Percentiles rank a stretch among this genome's conserved stretches.
Evolutionary conservation across 1,139 yeast genomes (phyloP).

Genomic region (Saccharomyces hybrid): DNA sequence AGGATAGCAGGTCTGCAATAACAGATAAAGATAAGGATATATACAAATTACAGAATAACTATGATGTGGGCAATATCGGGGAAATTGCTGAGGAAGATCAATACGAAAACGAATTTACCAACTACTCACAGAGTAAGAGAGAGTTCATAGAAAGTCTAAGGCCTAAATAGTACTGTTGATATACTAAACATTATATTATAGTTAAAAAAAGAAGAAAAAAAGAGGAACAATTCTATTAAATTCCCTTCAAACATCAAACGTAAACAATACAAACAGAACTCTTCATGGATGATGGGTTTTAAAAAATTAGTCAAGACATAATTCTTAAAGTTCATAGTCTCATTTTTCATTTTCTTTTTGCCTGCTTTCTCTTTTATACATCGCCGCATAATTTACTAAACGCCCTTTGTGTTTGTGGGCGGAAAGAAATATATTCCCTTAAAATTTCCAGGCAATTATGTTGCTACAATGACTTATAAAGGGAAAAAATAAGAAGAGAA

Average conservation of each 20-base stretch:
- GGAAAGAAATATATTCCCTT: too few species aligned
- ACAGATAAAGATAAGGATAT: constrained; percentile 12
- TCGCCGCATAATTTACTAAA: not conserved
- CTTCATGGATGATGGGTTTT: too few species aligned
- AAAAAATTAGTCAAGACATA: not conserved
- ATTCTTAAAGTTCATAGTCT: not conserved
- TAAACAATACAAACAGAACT: not conserved
- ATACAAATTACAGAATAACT: constrained; percentile 32
- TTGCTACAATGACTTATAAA: too few species aligned
- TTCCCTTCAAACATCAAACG: not conserved
- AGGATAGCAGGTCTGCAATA: constrained; percentile 3
- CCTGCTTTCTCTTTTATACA: not conserved
- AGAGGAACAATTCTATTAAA: not conserved
- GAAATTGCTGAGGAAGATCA: constrained; percentile 37
- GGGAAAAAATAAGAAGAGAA: too few species aligned
- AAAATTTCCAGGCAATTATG: too few species aligned
- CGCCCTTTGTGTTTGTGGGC: not conserved
- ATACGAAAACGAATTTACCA: constrained; percentile 37
- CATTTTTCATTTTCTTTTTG: not conserved
- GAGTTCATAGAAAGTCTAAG: constrained; percentile 34
- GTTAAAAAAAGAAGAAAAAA: not conserved
- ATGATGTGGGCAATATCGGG: constrained; percentile 25
- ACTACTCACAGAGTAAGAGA: constrained; percentile 34
- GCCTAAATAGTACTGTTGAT: constrained; percentile 24
- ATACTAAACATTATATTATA: constrained; percentile 2